Evolutionary conservation across 768 basidiomycete genomes (phyloP), one percentile per base, ranked within the genome.

Genomic region (Rhizopogon vinicolor): DNA sequence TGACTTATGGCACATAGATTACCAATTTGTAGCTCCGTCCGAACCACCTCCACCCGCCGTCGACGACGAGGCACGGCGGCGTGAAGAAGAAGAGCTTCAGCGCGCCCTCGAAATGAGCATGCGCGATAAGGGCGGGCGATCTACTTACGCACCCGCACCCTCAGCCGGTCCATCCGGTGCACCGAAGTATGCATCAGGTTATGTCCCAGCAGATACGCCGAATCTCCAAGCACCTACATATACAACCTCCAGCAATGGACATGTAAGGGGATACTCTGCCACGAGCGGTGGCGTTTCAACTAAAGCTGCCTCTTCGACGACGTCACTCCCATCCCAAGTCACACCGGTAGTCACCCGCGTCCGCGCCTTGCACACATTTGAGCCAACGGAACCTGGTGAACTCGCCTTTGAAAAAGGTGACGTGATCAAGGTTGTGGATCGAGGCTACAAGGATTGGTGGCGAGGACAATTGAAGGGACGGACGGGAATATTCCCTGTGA

Each of bases 361-460:
- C 7, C 80, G 87, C 35, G 96, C 95, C 0, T 66, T 98, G 58
- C 94, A 96, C 64, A 82, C 87, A 0, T 98, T 98, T 61, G 84
- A 89, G 46, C 87, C 93, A 0, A 85, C 88, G 0, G 92, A 95
- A 62, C 80, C 86, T 0, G 94, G 93, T 10, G 96, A 98, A 67
- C 79, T 98, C 1, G 85, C 87, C 1, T 96, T 98, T 64, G 87
- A 92, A 50, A 89, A 88, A 60, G 96, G 94, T 2, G 95, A 97
- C 60, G 77, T 96, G 44, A 93, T 98, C 75, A 93, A 93, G 64
- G 95, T 98, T 13, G 86, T 98, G 22, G 93, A 97, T 68, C 83
- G 93, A 25, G 89, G 87, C 22, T 96, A 96, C 70, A 89, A 91
- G 63, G 93, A 97, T 66, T 98, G 96, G 96, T 98, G 94, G 93